Percentiles rank a stretch among this genome's conserved stretches.
phyloP scores from a whole-genome alignment of 1,139 yeast species.

The Nakaseomyces sp. region DNA sequence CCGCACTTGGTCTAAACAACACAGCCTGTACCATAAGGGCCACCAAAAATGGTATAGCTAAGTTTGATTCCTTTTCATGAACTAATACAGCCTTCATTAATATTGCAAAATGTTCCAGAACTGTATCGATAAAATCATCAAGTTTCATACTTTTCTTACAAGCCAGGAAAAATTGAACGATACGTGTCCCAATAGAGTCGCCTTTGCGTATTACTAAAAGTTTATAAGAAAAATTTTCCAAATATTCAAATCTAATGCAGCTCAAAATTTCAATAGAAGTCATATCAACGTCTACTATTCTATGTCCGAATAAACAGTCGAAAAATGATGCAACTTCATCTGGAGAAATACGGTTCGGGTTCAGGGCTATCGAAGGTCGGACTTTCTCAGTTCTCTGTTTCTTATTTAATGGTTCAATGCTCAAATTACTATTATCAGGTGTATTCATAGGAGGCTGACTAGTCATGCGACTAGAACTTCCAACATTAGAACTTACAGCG shows the following conservation, averaged over 20 bases:
- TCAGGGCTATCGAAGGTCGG: conserved; percentile 20
- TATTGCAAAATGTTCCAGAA: conserved; percentile 36
- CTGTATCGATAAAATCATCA: conserved; percentile 23
- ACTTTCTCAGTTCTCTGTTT: conserved; percentile 9
- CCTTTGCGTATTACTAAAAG: conserved; percentile 30
- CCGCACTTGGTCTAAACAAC: conserved; percentile 50
- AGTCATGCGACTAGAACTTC: not conserved
- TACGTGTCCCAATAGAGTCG: conserved; percentile 28
- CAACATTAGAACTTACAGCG: not conserved
- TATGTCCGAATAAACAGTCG: conserved; percentile 33
- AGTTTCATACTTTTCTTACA: conserved; percentile 18
- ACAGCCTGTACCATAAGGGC: conserved; percentile 46
- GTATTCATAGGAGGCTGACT: conserved; percentile 5
- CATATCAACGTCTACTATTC: conserved; percentile 42
- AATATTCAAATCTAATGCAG: conserved; percentile 36
- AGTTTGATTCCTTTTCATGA: conserved; percentile 21
- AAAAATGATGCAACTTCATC: conserved; percentile 37
- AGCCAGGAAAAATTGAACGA: conserved; percentile 14
- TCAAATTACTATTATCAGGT: conserved; percentile 9
- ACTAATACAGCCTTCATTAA: conserved; percentile 24
- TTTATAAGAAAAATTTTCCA: conserved; percentile 31
- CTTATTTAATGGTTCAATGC: conserved; percentile 8
- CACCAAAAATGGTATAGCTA: conserved; percentile 45
- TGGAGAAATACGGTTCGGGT: conserved; percentile 16
- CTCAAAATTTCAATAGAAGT: conserved; percentile 45